Percentiles rank a stretch among this genome's conserved stretches.
phyloP scores from a whole-genome alignment of 129 eudicot genomes.

The Erigeron canadensis region DNA sequence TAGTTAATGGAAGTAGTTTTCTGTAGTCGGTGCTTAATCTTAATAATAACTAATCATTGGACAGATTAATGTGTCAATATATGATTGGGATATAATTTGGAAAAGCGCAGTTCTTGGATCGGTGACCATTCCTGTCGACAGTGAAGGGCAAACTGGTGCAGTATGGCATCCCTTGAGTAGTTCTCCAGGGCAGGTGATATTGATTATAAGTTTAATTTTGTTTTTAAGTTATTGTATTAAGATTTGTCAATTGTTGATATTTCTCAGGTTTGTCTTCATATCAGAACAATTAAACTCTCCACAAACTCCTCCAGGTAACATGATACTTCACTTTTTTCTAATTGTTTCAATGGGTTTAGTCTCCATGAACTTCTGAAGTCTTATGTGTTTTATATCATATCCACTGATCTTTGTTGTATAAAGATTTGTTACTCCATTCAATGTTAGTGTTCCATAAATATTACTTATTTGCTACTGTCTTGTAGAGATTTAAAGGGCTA shows the following conservation, averaged over 20 bases:
- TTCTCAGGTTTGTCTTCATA: conserved; percentile 84
- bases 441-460: conserved; percentile 11
- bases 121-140: conserved; percentile 65
- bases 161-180: conserved; percentile 80
- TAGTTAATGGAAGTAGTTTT: conserved; percentile 10
- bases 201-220: not conserved
- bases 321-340: conserved; percentile 14
- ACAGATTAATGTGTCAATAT: conserved; percentile 91
- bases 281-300: conserved; percentile 57
- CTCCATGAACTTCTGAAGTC: not conserved
- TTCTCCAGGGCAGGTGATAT: conserved; percentile 76
- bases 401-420: conserved; percentile 12
- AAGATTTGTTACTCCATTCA: conserved; percentile 4
- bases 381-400: conserved; percentile 19
- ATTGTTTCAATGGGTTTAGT: not conserved
- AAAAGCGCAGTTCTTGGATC: conserved; percentile 98
- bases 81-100: conserved; percentile 99
- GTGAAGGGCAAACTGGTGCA: conserved; percentile 89
- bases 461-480: conserved; percentile 1
- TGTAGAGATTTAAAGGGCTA: conserved; percentile 71
- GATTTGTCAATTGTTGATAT: conserved; percentile 18
- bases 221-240: not conserved
- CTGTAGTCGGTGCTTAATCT: not conserved
- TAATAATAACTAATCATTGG: conserved; percentile 30
- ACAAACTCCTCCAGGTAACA: conserved; percentile 60